Evolutionary conservation across 2,329 filamentous ascomycete genomes (phyloP), one percentile per base, ranked within the genome.

Genomic region (Penicillium olsonii): DNA sequence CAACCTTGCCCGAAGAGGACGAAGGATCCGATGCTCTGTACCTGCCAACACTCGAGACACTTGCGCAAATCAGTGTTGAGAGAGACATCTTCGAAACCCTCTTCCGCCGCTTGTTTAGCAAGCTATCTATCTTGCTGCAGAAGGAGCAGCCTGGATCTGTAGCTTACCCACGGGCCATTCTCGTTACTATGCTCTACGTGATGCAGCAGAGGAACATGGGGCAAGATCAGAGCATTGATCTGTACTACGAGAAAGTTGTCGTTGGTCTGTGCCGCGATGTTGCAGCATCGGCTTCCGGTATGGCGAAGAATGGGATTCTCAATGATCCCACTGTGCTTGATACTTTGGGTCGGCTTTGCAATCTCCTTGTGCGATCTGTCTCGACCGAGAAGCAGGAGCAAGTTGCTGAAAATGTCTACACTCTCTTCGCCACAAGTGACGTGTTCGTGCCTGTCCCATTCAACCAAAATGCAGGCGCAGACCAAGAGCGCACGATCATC

Each of bases 31-130:
- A 73, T 9, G 61, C 60, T 6, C 65, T 67, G 5, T 85, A 85
- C 59, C 60, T 78, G n/a, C 69, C 77, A 5, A 80, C 83, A 0
- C 69, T 88, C 19, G 84, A 87, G 59, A 83, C 77, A 0, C 78
- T 88, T 50, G 84, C 84, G 2, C 82, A 85, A 57, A 78, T 88
- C 17, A 84, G 82, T 46, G 74, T 76, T 10, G 84, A 87, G 61
- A 77, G 79, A 52, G 78, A 83, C 31, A 75, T 87, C 11, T 85
- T 87, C 53, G 80, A 84, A 51, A 86, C 83, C 0, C 71, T 87
- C 8, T 76, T 86, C 27, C 72, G 84, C 34, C 75, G 84, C 24
- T 68, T 87, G 22, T 79, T 85, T 64, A 85, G 82, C 70, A 87
- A 85, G 59, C 69, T 87, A 22, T 78, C 80, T 42, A 67, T 79